Evolutionary conservation across 495 filamentous ascomycete genomes (phyloP).

Genomic region (Lophiotrema nucula): DNA sequence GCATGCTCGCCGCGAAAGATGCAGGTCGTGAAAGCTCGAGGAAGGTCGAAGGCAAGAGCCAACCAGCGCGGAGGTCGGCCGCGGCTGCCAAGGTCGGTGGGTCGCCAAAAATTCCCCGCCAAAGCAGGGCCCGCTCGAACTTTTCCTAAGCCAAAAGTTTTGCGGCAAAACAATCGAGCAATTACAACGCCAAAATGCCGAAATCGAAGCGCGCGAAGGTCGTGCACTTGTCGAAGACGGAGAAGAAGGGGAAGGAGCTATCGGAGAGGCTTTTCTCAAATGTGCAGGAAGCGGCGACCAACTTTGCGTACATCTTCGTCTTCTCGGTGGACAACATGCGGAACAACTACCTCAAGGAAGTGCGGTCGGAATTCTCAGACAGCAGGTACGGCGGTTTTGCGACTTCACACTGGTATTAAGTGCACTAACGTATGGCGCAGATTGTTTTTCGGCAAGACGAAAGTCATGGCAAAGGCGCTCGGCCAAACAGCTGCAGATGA

Average conservation of each 20-base stretch:
- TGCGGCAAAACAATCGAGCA: too few species aligned
- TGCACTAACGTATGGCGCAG: too few species aligned
- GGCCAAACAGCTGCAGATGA: slow-evolving; percentile 71
- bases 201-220: slow-evolving; percentile 90
- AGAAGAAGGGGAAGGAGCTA: slow-evolving; percentile 90
- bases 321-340: slow-evolving; percentile 97
- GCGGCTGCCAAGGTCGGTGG: slow-evolving; percentile 2
- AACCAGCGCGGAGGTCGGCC: not conserved
- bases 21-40: slow-evolving; percentile 6
- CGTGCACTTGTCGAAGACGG: slow-evolving; percentile 82
- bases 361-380: slow-evolving; percentile 77
- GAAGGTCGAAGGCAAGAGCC: not conserved
- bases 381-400: slow-evolving; percentile 59
- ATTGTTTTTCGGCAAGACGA: slow-evolving; percentile 97
- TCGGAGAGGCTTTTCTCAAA: slow-evolving; percentile 83
- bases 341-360: slow-evolving; percentile 92
- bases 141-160: too few species aligned
- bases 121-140: slow-evolving; percentile 3
- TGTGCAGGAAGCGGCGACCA: slow-evolving; percentile 78
- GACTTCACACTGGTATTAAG: not conserved
- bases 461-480: slow-evolving; percentile 93
- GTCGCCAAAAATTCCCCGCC: slow-evolving; percentile 29
- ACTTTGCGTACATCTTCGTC: slow-evolving; percentile 88
- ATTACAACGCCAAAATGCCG: slow-evolving; percentile 72
- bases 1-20: slow-evolving; percentile 9